Percentiles rank a stretch among this genome's conserved stretches.
Evolutionary conservation across 2,329 filamentous ascomycete species (phyloP).

Genomic region (Aciculosporium take): DNA sequence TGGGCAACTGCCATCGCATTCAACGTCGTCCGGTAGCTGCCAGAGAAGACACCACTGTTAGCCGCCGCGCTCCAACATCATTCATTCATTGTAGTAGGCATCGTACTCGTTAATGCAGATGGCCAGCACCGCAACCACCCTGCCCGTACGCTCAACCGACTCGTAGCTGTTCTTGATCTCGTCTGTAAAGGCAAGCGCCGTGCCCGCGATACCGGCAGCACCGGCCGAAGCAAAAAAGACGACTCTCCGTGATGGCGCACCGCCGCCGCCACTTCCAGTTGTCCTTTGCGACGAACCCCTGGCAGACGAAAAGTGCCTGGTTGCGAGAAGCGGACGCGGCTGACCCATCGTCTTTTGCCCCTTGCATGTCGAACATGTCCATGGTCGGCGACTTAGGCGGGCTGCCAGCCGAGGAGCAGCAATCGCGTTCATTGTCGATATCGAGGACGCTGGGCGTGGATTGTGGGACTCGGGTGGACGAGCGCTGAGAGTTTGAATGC

Average conservation of each 20-base stretch:
- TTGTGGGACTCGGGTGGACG: neutral
- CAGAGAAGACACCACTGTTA: neutral
- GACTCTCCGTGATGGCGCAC: slow-evolving; percentile 13
- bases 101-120: slow-evolving; percentile 78
- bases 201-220: slow-evolving; percentile 33
- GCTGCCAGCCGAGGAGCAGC: slow-evolving; percentile 23
- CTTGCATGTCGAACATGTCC: slow-evolving; percentile 34
- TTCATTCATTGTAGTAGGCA: neutral
- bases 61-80: neutral
- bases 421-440: slow-evolving; percentile 27
- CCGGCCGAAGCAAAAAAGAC: slow-evolving; percentile 37
- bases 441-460: neutral
- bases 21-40: slow-evolving; percentile 74
- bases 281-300: slow-evolving; percentile 11
- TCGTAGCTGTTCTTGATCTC: slow-evolving; percentile 66
- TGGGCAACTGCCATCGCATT: slow-evolving; percentile 50
- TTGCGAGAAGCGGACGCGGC: slow-evolving; percentile 12
- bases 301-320: slow-evolving; percentile 18
- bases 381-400: slow-evolving; percentile 25
- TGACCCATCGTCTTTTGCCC: slow-evolving; percentile 23
- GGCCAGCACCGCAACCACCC: slow-evolving; percentile 60
- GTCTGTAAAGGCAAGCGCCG: slow-evolving; percentile 41
- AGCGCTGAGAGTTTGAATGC: neutral
- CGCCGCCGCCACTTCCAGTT: slow-evolving; percentile 9
- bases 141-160: slow-evolving; percentile 60